Conservation (phyloP, 129 eudicot genomes). For the Tagetes patula region DNA sequence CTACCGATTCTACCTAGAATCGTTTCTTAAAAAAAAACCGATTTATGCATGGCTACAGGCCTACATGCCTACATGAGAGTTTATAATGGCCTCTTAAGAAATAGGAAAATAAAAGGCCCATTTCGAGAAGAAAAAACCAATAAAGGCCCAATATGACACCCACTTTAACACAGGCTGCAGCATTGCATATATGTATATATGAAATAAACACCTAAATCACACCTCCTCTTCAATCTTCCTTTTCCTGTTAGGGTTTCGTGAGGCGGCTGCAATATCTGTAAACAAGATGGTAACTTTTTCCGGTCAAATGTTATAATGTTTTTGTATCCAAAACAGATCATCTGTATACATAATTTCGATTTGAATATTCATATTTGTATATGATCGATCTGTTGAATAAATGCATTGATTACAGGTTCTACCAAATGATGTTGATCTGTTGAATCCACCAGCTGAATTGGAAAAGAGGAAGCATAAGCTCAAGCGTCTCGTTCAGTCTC, state of each 20-base stretch:
- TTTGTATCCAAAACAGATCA: background rate
- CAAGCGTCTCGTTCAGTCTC: constrained; percentile 58
- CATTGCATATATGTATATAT: background rate
- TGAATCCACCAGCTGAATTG: constrained; percentile 57
- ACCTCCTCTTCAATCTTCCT: constrained; percentile 16
- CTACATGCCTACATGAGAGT: no score
- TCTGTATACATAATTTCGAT: background rate
- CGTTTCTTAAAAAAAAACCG: no score
- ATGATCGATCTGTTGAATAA: background rate
- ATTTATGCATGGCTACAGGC: no score
- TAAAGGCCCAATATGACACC: background rate
- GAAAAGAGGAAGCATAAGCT: constrained; percentile 70
- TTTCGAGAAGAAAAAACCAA: background rate
- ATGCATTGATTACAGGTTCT: constrained; percentile 33
- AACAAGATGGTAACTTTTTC: constrained; percentile 24
- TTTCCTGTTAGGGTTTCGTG: constrained; percentile 21
- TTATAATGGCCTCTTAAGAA: no score
- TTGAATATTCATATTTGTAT: background rate
- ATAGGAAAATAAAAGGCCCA: background rate
- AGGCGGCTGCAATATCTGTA: constrained; percentile 17
- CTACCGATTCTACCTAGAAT: no score
- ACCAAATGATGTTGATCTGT: constrained; percentile 54
- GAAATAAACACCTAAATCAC: constrained; percentile 4
- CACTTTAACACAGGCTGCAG: no score
- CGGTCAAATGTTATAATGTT: background rate